A percentile compares a stretch with the other conserved stretches of the same genome.
These are phyloP conservation scores for Plasmodium blacklocki DNA, from an alignment of 169 alveolate genomes.

Conservation along the genomic window DNA sequence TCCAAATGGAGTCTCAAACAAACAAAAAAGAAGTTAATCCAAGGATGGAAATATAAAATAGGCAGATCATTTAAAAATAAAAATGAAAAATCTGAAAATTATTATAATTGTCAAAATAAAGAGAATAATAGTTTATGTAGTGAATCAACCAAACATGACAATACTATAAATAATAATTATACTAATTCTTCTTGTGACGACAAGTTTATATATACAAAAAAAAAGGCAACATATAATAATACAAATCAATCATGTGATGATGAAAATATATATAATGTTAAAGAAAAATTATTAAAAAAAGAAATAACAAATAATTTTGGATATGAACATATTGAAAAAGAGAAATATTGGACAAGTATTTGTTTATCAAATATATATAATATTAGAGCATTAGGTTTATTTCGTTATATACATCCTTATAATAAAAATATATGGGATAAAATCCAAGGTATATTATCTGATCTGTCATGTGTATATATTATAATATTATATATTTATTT, in stretches of 20 bases:
- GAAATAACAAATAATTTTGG: background rate
- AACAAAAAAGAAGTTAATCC: too few species aligned
- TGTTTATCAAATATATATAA: constrained; percentile 64
- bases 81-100: too few species aligned
- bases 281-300: constrained; percentile 6
- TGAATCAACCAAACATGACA: too few species aligned
- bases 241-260: constrained; percentile 6
- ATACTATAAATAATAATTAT: too few species aligned
- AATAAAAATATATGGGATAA: constrained; percentile 20
- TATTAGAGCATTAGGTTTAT: constrained; percentile 52
- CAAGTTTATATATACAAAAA: too few species aligned
- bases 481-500: constrained; percentile 77
- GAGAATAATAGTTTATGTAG: too few species aligned
- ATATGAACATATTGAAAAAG: constrained; percentile 63
- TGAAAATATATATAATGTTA: constrained; percentile 20
- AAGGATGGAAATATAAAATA: background rate
- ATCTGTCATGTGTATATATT: constrained; percentile 44
- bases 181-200: too few species aligned
- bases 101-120: too few species aligned
- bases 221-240: constrained; percentile 1
- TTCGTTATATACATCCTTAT: constrained; percentile 71
- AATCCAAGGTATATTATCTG: constrained; percentile 35
- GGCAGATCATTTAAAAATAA: background rate
- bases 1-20: too few species aligned
- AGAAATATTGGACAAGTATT: constrained; percentile 68